Conservation (phyloP, 2,329 filamentous ascomycete species). For the Cercospora nicotianae region DNA sequence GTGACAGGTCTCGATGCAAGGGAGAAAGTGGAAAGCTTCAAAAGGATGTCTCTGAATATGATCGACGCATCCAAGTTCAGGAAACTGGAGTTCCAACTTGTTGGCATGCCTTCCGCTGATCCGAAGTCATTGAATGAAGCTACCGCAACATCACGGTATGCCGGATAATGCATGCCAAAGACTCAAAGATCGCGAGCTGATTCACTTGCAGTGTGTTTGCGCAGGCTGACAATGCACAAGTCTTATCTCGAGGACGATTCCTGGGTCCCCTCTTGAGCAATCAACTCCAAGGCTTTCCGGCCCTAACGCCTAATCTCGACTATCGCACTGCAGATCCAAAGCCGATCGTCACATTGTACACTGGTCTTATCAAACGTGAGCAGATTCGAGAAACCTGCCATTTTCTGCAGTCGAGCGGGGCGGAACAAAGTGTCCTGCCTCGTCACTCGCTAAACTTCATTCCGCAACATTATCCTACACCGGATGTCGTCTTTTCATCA, state of each 20-base stretch:
- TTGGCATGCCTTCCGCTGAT: not conserved
- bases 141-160: not conserved
- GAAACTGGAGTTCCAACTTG: not conserved
- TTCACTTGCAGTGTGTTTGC: not conserved
- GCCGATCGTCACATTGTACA: not conserved
- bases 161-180: not conserved
- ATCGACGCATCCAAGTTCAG: not conserved
- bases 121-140: not conserved
- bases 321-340: not conserved
- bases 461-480: not conserved
- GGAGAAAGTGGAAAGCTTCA: not conserved
- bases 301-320: not conserved
- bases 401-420: not conserved
- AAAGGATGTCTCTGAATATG: not conserved
- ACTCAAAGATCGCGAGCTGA: not conserved
- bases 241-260: not conserved
- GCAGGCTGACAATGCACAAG: not conserved
- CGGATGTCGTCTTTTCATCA: not conserved
- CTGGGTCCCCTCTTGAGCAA: not conserved
- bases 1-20: not conserved
- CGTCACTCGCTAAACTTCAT: not conserved
- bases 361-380: not conserved
- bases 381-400: not conserved
- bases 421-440: not conserved
- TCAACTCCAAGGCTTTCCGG: not conserved